Evolutionary conservation across 1,139 yeast species (phyloP).

Genomic region (Blastobotrys ciferrii): DNA sequence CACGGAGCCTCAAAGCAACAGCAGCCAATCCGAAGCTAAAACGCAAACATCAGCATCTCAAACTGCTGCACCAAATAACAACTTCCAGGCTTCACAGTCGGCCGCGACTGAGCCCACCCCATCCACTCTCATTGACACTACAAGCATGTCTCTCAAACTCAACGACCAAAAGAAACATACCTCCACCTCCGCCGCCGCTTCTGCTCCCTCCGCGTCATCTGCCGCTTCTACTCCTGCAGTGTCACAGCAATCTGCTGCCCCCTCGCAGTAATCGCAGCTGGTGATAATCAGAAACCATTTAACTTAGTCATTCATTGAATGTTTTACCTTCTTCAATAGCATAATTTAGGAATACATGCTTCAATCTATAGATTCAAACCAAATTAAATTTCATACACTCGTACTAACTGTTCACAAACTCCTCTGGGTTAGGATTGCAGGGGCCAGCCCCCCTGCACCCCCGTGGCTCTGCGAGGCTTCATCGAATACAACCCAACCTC

Average conservation of each 20-base stretch:
- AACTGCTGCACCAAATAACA: neutral
- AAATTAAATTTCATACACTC: too few relatives aligned
- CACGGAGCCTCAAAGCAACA: neutral
- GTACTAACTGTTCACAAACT: too few relatives aligned
- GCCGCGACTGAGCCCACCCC: neutral
- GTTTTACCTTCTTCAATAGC: neutral
- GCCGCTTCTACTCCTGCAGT: neutral
- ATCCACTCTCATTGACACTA: neutral
- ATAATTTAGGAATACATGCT: neutral
- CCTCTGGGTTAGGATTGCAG: too few relatives aligned
- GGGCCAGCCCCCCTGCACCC: too few relatives aligned
- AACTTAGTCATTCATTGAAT: neutral
- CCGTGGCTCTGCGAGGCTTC: too few relatives aligned
- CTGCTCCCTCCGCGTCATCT: neutral
- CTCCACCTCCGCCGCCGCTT: neutral
- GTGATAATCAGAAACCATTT: too few relatives aligned
- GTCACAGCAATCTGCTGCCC: neutral
- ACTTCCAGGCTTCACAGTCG: neutral
- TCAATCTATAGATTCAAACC: neutral
- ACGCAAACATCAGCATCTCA: too few relatives aligned
- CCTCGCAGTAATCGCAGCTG: neutral
- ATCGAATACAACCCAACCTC: too few relatives aligned
- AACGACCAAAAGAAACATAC: slow-evolving; percentile 6
- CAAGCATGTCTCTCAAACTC: neutral
- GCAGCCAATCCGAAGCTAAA: neutral